These are phyloP conservation scores for Globisporangium cylindrosporum DNA, from an alignment of 352 stramenopile genomes.

Conservation along the genomic window DNA sequence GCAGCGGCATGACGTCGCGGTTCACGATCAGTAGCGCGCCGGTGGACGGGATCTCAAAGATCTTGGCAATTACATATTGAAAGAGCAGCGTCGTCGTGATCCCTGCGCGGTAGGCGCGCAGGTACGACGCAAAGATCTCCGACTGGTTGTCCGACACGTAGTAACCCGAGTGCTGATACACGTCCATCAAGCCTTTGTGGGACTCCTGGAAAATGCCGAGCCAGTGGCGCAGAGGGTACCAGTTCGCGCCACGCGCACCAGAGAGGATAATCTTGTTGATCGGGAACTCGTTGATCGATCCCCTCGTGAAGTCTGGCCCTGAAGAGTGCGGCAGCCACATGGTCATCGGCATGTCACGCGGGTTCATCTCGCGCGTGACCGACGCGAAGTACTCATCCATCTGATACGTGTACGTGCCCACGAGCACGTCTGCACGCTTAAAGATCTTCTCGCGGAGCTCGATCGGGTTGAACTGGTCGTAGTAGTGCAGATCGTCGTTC, in stretches of 20 bases:
- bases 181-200: slow-evolving; percentile 51
- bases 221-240: slow-evolving; percentile 73
- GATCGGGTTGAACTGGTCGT: slow-evolving; percentile 70
- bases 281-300: slow-evolving; percentile 62
- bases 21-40: slow-evolving; percentile 68
- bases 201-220: slow-evolving; percentile 46
- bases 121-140: slow-evolving; percentile 60
- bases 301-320: slow-evolving; percentile 53
- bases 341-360: slow-evolving; percentile 57
- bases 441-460: slow-evolving; percentile 61
- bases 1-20: slow-evolving; percentile 48
- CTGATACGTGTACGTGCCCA: slow-evolving; percentile 75
- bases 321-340: slow-evolving; percentile 72
- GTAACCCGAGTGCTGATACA: slow-evolving; percentile 59
- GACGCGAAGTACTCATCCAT: slow-evolving; percentile 77
- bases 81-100: slow-evolving; percentile 77
- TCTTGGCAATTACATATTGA: slow-evolving; percentile 74
- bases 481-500: slow-evolving; percentile 82
- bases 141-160: slow-evolving; percentile 62
- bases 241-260: slow-evolving; percentile 46
- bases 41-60: slow-evolving; percentile 79
- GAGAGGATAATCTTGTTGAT: slow-evolving; percentile 77
- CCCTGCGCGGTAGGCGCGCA: slow-evolving; percentile 64
- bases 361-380: slow-evolving; percentile 40
- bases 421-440: slow-evolving; percentile 58